Evolutionary conservation across 2,329 filamentous ascomycete species (phyloP), one percentile per base, ranked within the genome.

Genomic region (Ilyonectria robusta): DNA sequence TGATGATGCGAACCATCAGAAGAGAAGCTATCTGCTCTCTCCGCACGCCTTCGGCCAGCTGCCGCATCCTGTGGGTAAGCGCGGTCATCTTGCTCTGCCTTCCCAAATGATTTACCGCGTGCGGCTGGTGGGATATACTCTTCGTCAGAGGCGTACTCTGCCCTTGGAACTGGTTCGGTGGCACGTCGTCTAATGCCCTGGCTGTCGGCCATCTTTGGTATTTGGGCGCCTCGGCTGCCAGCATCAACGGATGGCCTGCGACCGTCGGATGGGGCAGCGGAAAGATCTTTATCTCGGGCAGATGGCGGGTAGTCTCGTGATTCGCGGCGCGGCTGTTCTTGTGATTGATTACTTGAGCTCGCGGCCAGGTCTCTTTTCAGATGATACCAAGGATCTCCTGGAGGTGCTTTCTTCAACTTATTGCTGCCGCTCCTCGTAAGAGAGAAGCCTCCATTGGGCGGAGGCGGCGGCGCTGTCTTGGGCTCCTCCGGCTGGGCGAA

Each of bases 351-450:
- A 17, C 57, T 63, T 23, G 50, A 33, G 21, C n/a, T 53, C 50
- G 59, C 58, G 11, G 51, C 46, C 17, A 65, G 9, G 1, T 65
- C 63, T 29, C 29, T 61, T 17, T 65, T 65, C 63, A 65, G 46
- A 29, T 59, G 63, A 70, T 83, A 82, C 82, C 83, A 84, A 2
- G 82, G 78, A 55, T 89, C 87, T n/a, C 78, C 81, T 2, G 88
- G 87, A 1, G 86, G 88, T 2, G 88, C 84, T 68, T 90, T 91
- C 74, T 82, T 85, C 40, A 89, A 79, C 73, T 88, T 90, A 70
- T 89, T 89, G 72, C 87, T 90, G n/a, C 81, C 84, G 62, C 79
- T 86, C 56, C 86, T 83, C 9, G 80, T 76, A 37, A 85, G 70
- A 65, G 82, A 79, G 57, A 82, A 80, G 44, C 80, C 78, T 31